Evolutionary conservation across 768 basidiomycete genomes (phyloP).

Genomic region (Psilocybe cyanescens): DNA sequence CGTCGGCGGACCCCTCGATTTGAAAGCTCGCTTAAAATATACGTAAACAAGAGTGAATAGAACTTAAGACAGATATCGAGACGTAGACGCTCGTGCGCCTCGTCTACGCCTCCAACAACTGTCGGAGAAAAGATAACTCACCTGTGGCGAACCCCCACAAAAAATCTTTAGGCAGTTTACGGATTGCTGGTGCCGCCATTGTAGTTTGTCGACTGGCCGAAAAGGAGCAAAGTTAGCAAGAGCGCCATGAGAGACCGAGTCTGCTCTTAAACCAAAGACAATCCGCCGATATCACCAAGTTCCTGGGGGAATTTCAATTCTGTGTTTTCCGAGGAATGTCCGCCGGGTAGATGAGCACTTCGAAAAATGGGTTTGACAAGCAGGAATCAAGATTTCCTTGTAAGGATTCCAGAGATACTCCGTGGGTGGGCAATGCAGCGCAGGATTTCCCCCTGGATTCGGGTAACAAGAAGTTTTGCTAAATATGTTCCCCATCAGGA

Average conservation of each 20-base stretch:
- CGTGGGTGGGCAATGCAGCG: conserved; percentile 25
- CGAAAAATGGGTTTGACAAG: conserved; percentile 28
- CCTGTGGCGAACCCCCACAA: conserved; percentile 77
- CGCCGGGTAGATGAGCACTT: conserved; percentile 35
- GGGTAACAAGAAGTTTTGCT: conserved; percentile 21
- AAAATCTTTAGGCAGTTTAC: conserved; percentile 60
- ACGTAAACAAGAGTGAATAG: conserved; percentile 9
- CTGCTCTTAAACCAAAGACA: conserved; percentile 43
- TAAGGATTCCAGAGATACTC: conserved; percentile 32
- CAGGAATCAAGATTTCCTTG: conserved; percentile 27
- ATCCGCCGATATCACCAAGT: conserved; percentile 47
- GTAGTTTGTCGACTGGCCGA: conserved; percentile 21
- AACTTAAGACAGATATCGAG: conserved; percentile 2
- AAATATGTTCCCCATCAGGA: conserved; percentile 20
- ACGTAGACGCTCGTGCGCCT: neutral
- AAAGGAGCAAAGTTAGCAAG: conserved; percentile 32
- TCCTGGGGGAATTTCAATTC: conserved; percentile 41
- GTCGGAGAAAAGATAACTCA: conserved; percentile 31
- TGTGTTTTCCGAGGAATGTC: conserved; percentile 50
- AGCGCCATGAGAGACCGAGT: conserved; percentile 22
- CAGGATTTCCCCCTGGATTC: conserved; percentile 22
- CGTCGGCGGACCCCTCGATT: conserved; percentile 68
- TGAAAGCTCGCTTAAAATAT: conserved; percentile 61
- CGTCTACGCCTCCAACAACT: neutral
- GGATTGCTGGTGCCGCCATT: conserved; percentile 35